Base-by-base conservation (phyloP, 1,284 basidiomycete genomes). In the Rhodotorula mucilaginosa region DNA sequence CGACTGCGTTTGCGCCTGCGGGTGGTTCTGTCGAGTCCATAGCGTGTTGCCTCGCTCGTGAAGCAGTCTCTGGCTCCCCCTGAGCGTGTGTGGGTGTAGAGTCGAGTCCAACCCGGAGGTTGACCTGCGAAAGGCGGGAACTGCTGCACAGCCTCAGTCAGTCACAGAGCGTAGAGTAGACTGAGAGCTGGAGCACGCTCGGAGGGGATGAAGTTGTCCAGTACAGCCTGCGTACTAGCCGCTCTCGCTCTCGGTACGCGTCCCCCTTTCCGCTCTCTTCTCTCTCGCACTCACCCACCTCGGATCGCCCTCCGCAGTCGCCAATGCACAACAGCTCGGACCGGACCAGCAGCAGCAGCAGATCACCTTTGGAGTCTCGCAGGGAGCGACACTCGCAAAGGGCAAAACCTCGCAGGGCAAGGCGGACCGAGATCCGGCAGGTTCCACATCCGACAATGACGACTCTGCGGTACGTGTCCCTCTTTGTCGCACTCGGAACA, bases 21-120 rank as follows among this genome's bases (percentile, higher is more conserved):
- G 70, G 62, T 1, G 67, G 69, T 59, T 74, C 73, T 1, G 61
- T 48, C 16, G 34, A 56, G 57, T 72, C 70, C 70, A 74, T 69
- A 21, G 5, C 29, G 31, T 34, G 26, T 26, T 26, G 26, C 26
- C 26, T 26, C 26, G 26, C 26, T 26, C 26, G 26, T 26, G 26
- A 26, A 26, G 26, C 26, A 21, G 51, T n/a, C 44, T 15, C 34
- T 21, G 34, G 34, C 57, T 39, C 21, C 23, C 21, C 23, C 21
- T 23, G 18, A 39, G 34, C 2, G 19, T 10, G 12, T 21, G 34
- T 6, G 21, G 5, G 34, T 34, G 34, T 34, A 8, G 34, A 34
- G 8, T 34, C 6, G 34, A 34, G 34, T 34, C 6, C 6, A 5
- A 34, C 6, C 34, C 34, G 1, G 34, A 34, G 34, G 6, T 8